A percentile compares a stretch with the other conserved stretches of the same genome.
Evolutionary conservation across 139 green algal species (phyloP).

Genomic region (Ettlia oleoabundans): DNA sequence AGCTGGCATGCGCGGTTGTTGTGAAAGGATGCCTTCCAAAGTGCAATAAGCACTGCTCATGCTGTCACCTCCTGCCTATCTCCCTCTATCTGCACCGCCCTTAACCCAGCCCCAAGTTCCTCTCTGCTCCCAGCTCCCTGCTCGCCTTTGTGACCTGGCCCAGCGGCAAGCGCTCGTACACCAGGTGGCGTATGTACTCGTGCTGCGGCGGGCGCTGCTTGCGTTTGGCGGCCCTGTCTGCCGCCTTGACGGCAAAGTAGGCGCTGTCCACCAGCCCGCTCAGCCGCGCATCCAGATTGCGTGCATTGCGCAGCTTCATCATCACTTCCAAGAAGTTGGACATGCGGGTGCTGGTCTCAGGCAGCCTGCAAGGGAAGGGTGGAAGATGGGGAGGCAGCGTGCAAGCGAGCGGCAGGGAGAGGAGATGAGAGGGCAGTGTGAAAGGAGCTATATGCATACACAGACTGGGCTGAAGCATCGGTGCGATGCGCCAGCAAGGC

Average conservation of each 20-base stretch:
- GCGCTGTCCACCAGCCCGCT: constrained; percentile 84
- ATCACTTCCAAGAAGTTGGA: constrained; percentile 89
- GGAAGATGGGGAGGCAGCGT: not conserved
- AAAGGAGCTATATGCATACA: not conserved
- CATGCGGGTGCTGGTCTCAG: constrained; percentile 79
- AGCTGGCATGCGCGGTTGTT: too few relatives aligned
- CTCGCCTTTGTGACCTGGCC: constrained; percentile 53
- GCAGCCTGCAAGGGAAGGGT: constrained; percentile 38
- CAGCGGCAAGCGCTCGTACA: constrained; percentile 75
- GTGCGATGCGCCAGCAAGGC: too few relatives aligned
- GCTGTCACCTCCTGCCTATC: not conserved
- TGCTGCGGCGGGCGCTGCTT: constrained; percentile 72
- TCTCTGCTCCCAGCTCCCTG: not conserved
- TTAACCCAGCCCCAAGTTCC: not conserved
- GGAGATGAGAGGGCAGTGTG: too few relatives aligned
- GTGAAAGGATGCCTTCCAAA: too few relatives aligned
- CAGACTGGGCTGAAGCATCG: not conserved
- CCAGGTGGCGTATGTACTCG: constrained; percentile 92
- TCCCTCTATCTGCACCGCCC: not conserved
- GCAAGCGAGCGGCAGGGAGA: not conserved
- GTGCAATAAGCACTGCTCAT: too few relatives aligned
- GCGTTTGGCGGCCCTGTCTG: constrained; percentile 14
- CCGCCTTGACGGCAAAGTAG: constrained; percentile 67
- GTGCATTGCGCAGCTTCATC: constrained; percentile 85
- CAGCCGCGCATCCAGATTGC: constrained; percentile 87